Evolutionary conservation across 371 early-diverging fungal genomes (phyloP).

Genomic region (Rhizopus microsporus): DNA sequence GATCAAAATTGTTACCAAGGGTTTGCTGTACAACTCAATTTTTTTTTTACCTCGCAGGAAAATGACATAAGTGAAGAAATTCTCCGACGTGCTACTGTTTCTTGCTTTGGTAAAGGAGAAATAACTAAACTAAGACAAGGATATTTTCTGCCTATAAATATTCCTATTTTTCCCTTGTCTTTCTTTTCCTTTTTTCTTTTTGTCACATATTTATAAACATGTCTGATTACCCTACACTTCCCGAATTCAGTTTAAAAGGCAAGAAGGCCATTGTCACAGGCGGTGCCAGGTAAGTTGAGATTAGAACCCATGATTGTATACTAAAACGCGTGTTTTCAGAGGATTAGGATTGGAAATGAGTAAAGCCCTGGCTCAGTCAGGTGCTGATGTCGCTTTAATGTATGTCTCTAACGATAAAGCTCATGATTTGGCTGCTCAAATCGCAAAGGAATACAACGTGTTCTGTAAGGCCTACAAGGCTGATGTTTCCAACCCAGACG

Average conservation of each 20-base stretch:
- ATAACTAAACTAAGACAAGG: too few relatives aligned
- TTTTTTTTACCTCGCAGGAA: too few relatives aligned
- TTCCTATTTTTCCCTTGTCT: background rate
- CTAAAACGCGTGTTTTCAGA: conserved; percentile 12
- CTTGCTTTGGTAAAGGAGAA: too few relatives aligned
- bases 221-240: conserved; percentile 27
- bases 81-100: too few relatives aligned
- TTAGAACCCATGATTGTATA: background rate
- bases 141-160: background rate
- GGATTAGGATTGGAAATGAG: conserved; percentile 50
- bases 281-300: conserved; percentile 40
- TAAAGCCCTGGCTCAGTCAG: conserved; percentile 48
- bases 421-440: conserved; percentile 37
- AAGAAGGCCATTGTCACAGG: conserved; percentile 49
- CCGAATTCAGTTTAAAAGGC: conserved; percentile 47
- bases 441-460: conserved; percentile 38
- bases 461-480: conserved; percentile 48
- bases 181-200: background rate
- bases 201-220: conserved; percentile 2
- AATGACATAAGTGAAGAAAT: too few relatives aligned
- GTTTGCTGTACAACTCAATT: too few relatives aligned
- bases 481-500: conserved; percentile 34
- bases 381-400: conserved; percentile 51
- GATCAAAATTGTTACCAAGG: too few relatives aligned
- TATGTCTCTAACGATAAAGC: conserved; percentile 48